Conservation (phyloP, 768 basidiomycete species). For the Auriscalpium microsporum region DNA sequence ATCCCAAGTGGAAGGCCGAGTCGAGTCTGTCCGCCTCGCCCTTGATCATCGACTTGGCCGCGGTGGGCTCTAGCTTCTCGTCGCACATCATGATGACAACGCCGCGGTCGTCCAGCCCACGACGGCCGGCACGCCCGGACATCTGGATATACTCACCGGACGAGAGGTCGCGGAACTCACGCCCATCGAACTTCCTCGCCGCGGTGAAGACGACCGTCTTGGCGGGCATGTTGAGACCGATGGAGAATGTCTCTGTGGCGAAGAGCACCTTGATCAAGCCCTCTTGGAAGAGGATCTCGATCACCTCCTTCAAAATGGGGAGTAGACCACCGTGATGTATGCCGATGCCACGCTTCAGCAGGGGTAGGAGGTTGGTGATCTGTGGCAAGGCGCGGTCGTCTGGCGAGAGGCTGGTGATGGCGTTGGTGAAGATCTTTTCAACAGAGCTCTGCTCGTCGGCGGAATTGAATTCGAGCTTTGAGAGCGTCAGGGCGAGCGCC, state of each 20-base stretch:
- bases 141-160: conserved; percentile 99
- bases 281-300: conserved; percentile 98
- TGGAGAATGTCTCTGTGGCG: conserved; percentile 97
- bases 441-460: conserved; percentile 88
- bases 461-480: conserved; percentile 94
- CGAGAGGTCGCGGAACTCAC: conserved; percentile 86
- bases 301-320: conserved; percentile 96
- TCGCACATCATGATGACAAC: conserved; percentile 99
- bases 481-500: conserved; percentile 78
- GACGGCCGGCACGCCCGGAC: conserved; percentile 95
- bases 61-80: conserved; percentile 88
- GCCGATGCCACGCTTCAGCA: conserved; percentile 91
- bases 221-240: conserved; percentile 98
- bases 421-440: conserved; percentile 85
- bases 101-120: conserved; percentile 96
- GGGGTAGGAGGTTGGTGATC: conserved; percentile 84
- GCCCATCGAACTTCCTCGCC: conserved; percentile 93
- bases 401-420: conserved; percentile 78
- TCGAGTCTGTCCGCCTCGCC: conserved; percentile 95
- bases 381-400: conserved; percentile 89
- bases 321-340: conserved; percentile 98
- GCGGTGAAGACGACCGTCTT: conserved; percentile 98
- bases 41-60: conserved; percentile 96
- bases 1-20: conserved; percentile 97
- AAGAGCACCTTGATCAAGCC: conserved; percentile 97